Conservation (phyloP, 441 rosid species). For the Melastoma candidum region DNA sequence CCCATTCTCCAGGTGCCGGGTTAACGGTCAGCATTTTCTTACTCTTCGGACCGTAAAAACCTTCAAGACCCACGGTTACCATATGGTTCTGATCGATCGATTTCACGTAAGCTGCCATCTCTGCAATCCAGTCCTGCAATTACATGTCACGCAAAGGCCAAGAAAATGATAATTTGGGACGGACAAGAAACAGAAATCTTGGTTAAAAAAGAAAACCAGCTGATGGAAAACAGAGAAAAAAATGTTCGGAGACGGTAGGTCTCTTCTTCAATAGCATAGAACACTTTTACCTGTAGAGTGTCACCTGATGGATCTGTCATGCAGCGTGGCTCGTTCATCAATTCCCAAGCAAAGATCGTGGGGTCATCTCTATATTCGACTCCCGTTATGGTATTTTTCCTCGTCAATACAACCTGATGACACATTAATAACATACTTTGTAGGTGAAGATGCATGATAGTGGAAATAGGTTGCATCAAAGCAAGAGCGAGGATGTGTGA, state of each 20-base stretch:
- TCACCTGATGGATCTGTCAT: slow-evolving; percentile 27
- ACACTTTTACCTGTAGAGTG: slow-evolving; percentile 31
- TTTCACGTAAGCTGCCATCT: slow-evolving; percentile 41
- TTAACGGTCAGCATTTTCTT: slow-evolving; percentile 22
- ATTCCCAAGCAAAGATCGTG: slow-evolving; percentile 51
- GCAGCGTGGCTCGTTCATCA: slow-evolving; percentile 49
- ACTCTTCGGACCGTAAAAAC: slow-evolving; percentile 28
- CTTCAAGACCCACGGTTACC: slow-evolving; percentile 38
- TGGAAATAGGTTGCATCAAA: too few relatives aligned
- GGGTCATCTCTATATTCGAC: slow-evolving; percentile 37
- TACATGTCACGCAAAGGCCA: neutral
- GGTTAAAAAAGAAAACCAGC: neutral
- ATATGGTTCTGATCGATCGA: slow-evolving; percentile 35
- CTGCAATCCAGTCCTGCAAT: slow-evolving; percentile 31
- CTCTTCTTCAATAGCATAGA: too few relatives aligned
- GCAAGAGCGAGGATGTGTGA: too few relatives aligned
- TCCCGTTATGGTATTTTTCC: slow-evolving; percentile 39
- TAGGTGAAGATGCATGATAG: too few relatives aligned
- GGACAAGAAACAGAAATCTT: neutral
- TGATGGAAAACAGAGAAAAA: neutral
- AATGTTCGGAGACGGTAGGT: neutral
- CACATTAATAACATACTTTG: too few relatives aligned
- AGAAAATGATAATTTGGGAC: too few relatives aligned
- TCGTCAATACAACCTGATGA: slow-evolving; percentile 29
- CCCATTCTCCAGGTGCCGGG: slow-evolving; percentile 37